Percentiles rank a stretch among this genome's conserved stretches.
Conservation (phyloP, 1,139 yeast genomes). For the Candida sp. region DNA sequence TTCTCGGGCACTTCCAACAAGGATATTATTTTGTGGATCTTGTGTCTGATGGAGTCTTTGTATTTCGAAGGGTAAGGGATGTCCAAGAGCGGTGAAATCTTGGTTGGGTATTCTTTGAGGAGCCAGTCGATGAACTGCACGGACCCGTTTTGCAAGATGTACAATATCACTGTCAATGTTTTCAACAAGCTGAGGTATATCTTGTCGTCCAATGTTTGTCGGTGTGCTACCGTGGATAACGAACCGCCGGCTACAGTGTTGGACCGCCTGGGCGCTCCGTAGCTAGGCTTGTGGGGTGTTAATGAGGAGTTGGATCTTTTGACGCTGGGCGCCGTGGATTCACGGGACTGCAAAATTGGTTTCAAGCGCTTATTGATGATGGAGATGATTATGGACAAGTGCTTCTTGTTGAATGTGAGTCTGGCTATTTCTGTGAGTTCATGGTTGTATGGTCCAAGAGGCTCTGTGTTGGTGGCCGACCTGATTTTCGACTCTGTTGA, state of each 20-base stretch:
- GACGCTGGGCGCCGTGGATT: not conserved
- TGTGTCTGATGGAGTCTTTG: constrained; percentile 28
- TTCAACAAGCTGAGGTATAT: constrained; percentile 25
- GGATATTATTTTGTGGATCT: constrained; percentile 29
- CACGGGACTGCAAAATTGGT: constrained; percentile 6
- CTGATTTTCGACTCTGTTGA: constrained; percentile 20
- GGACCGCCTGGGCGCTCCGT: constrained; percentile 8
- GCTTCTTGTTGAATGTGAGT: constrained; percentile 25
- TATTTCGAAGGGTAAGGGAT: constrained; percentile 14
- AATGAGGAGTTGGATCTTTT: constrained; percentile 8
- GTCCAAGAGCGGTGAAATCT: constrained; percentile 11
- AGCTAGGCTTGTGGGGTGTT: not conserved
- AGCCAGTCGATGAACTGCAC: constrained; percentile 36
- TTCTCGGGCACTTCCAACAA: constrained; percentile 31
- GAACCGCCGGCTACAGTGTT: constrained; percentile 3
- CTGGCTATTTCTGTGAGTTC: constrained; percentile 38
- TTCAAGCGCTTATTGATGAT: constrained; percentile 18
- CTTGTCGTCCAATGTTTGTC: constrained; percentile 8
- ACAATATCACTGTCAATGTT: constrained; percentile 38
- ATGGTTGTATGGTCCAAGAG: constrained; percentile 43
- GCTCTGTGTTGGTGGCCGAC: constrained; percentile 39
- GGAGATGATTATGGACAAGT: constrained; percentile 20
- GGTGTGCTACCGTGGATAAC: not conserved
- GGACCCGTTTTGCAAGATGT: constrained; percentile 44
- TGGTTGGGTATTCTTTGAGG: constrained; percentile 5